Evolutionary conservation across 108 stramenopile species (phyloP), one percentile per base, ranked within the genome.

Genomic region (Nannochloropsis salina): DNA sequence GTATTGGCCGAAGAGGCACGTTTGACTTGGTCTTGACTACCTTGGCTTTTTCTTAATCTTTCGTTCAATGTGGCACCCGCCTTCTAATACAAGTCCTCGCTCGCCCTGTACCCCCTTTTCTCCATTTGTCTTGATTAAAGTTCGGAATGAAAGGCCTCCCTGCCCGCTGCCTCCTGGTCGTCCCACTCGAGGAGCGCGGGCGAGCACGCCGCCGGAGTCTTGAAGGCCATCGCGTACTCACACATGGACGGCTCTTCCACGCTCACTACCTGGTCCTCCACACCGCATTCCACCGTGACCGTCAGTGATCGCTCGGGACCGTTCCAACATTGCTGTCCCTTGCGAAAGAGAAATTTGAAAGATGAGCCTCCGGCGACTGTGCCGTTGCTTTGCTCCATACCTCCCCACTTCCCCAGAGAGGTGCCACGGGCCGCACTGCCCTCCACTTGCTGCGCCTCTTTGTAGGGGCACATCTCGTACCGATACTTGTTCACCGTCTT

Each of bases 181-280:
- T 74, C 61, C 61, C n/a, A 15, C 4, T 74, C 61, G 20, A 74
- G n/a, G 20, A 74, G n/a, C 21, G 21, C 83, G 21, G 83, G 11
- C 21, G 83, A 21, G 47, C 92, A 92, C 44, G 86, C 92, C 47
- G 89, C 89, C 11, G 92, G 92, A 42, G 92, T 91, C 41, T 44
- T 81, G 40, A 92, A 44, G 6, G 43, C 43, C 41, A 85, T 87
- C 42, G 42, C 44, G 87, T 92, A 92, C 42, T 87, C 42, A 87
- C 92, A 92, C 42, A 89, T 92, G 42, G 83, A 51, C 40, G 92
- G 92, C 86, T 92, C 92, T 20, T 85, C 80, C 21, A 92, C 92
- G 41, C 40, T 42, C 6, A 87, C 40, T 11, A 92, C 44, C 41
- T 9, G 42, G 8, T 89, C 83, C 42, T 90, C 86, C 41, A 45